These are phyloP conservation scores for Fragilaria radians DNA, from an alignment of 108 stramenopile genomes.

Conservation along the genomic window DNA sequence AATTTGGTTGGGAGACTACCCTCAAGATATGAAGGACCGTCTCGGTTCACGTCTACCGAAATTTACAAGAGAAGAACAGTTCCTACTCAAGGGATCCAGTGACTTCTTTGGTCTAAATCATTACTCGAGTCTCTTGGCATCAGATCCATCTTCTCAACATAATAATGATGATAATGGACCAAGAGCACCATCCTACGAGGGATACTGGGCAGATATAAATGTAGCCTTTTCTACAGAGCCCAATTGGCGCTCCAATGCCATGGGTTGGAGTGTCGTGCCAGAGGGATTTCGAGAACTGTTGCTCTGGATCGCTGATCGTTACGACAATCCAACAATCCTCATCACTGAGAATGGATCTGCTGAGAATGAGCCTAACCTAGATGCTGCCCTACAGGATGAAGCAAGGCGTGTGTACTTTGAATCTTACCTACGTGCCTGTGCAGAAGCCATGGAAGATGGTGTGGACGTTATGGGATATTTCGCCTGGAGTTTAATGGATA, in stretches of 20 bases:
- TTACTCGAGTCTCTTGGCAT: conserved; percentile 62
- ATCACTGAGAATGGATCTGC: conserved; percentile 81
- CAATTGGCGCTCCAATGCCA: conserved; percentile 53
- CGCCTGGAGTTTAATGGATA: conserved; percentile 92
- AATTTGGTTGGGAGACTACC: conserved; percentile 79
- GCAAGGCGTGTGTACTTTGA: conserved; percentile 51
- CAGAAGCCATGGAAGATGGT: conserved; percentile 58
- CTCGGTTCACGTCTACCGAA: conserved; percentile 67
- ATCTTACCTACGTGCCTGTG: conserved; percentile 56
- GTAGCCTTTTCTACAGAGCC: conserved; percentile 44
- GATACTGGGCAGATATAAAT: conserved; percentile 74
- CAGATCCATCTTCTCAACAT: conserved; percentile 21
- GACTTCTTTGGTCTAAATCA: conserved; percentile 95
- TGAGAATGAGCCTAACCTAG: conserved; percentile 47
- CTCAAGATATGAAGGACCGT: conserved; percentile 53
- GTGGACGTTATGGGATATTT: conserved; percentile 86
- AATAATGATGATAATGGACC: too few relatives aligned
- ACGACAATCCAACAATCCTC: conserved; percentile 46
- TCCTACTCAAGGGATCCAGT: conserved; percentile 39
- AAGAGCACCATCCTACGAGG: conserved; percentile 13
- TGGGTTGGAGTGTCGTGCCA: conserved; percentile 74
- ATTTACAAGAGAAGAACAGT: conserved; percentile 58
- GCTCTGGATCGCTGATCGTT: conserved; percentile 59
- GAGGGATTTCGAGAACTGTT: conserved; percentile 66
- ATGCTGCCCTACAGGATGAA: conserved; percentile 44